Evolutionary conservation across 352 stramenopile species (phyloP), one percentile per base, ranked within the genome.

Genomic region (Phytophthora pistaciae): DNA sequence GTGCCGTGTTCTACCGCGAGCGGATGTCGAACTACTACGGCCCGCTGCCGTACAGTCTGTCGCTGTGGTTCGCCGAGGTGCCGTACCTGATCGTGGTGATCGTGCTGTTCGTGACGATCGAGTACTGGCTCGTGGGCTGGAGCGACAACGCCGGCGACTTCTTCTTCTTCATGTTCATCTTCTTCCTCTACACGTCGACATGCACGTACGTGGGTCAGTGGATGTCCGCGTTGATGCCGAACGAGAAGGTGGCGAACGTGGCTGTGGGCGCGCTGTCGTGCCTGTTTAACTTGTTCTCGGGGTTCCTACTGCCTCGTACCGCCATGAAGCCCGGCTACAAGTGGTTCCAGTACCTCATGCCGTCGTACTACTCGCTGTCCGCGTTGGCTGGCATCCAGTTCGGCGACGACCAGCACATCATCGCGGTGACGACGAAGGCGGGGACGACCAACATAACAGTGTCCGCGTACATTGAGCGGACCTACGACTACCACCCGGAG

Each of bases 1-100:
- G 83, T 13, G 77, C 79, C 1, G 77, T 90, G 42, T 91, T 81
- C 56, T 91, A 91, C 57, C 81, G 79, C 1, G 80, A 91, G 18
- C 81, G 81, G 0, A 87, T 88, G 78, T 91, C 84, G 38, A 90
- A 91, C 72, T 92, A 92, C 77, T 94, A 92, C 61, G 79, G 80
- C 7, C 78, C 84, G 25, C 63, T 94, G 16, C 75, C 84, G 5
- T 94, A 91, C 74, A 87, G 70, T 70, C 40, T 91, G 63, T 92
- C 86, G 55, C 62, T 92, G 33, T 89, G 85, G 56, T 77, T 84
- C 21, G 80, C 82, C 3, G 86, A 93, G 48, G 18, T 92, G 3
- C 86, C 86, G 33, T 91, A 91, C 71, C 53, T 93, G 23, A 68
- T 88, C 10, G 56, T 86, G 8, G 83, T 90, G 1, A 75, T 67